Evolutionary conservation across 441 rosid species (phyloP), one percentile per base, ranked within the genome.

Genomic region (Manihot esculenta): DNA sequence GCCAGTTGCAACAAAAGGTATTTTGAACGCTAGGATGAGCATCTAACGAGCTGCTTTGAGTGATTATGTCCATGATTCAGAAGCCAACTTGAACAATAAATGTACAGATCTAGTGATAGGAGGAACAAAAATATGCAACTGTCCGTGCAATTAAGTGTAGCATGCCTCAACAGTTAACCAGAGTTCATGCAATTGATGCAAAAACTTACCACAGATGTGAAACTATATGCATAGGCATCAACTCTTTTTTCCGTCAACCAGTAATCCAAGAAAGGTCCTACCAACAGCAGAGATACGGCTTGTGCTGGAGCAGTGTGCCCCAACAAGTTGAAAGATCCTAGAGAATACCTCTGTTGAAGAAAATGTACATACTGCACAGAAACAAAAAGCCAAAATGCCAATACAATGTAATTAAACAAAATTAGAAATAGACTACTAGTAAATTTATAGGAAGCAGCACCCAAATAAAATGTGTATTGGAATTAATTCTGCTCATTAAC

Each of bases 261-360:
- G 71, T 85, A 94, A 82, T 94, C 98, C 67, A 90, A 77, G 83
- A 94, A 88, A 51, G 98, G 99, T n/a, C 99, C 99, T 9, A 79
- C 81, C 57, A 89, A 69, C 72, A 94, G 84, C 72, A 94, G 82
- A 68, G 96, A 88, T 48, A 86, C 89, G 44, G 98, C 98, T 86
- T 94, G 99, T 33, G 87, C 90, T 15, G 98, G 99, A 82, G 98
- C 98, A 26, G 99, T 94, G 83, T 91, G 99, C 53, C 97, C 99
- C 76, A 94, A 77, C 72, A 94, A 79, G 80, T 88, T 89, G 79
- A 92, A 94, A 61, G 99, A 94, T 67, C 96, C 93, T 15, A 94
- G 82, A 33, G 94, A 86, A 77, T 92, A 90, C 80, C 86, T 92
- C 77, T 97, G 74, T 73, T 92, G 97, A 74, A 94, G 97, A 86